Base-by-base conservation (phyloP, 1,284 basidiomycete genomes). In the Tremellales sp. region DNA sequence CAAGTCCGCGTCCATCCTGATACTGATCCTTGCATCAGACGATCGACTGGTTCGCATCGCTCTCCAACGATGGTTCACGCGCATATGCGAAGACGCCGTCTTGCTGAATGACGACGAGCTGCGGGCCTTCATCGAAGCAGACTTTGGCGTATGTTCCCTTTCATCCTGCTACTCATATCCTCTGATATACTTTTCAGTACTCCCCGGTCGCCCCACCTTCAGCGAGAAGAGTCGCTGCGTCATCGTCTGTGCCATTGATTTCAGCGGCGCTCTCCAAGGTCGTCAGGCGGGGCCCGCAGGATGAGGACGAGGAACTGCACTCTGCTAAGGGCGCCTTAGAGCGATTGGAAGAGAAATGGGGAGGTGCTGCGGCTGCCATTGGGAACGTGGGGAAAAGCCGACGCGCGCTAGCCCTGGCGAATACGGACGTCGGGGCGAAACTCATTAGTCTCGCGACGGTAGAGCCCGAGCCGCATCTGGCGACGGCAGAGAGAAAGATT, bases 1-100 rank as follows among this genome's bases (percentile, higher is more conserved):
- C n/a, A n/a, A 22, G 21, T 34, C 31, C 10, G 8, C 14, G 22
- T 18, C 14, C 10, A 35, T 45, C 37, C 4, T 27, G 37, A 31
- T 4, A 22, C 6, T 19, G 9, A 42, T 24, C 12, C 24, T 25
- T 27, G 24, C 22, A n/a, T 22, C 40, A 77, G 78, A 97, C 70
- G 92, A 97, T 69, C 79, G 93, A 27, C 78, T 97, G 2, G 88
- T 97, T 32, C 85, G 85, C 64, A 86, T 92, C 53, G 88, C 91
- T 78, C 77, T 95, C 21, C 93, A 95, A 72, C 78, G 87, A 50
- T 97, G 92, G 91, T 79, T 94, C 49, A 83, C 86, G 6, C 77
- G 92, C 42, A 81, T 97, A 31, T 91, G 86, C 70, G 87, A 90
- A 61, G 89, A 97, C 66, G 82, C 83, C 1, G 87, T 92, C 47